Conservation (phyloP, 108 stramenopile species). For the Discostella pseudostelligera region DNA sequence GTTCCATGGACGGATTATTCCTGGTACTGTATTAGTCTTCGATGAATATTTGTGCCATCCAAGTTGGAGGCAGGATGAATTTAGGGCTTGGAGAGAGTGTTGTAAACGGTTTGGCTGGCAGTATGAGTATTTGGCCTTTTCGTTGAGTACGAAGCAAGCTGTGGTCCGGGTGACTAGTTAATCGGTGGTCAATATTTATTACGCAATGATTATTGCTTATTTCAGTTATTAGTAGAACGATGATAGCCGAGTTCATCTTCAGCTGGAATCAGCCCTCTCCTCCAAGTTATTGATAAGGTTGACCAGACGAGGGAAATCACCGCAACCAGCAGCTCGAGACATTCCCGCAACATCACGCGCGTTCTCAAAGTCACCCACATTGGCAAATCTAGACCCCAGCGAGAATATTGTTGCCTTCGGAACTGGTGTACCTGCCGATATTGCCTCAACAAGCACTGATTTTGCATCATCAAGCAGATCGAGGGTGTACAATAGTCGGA, state of each 20-base stretch:
- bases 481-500: conserved; percentile 28
- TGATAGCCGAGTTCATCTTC: too few relatives aligned
- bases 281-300: conserved; percentile 26
- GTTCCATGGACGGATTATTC: conserved; percentile 72
- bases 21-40: conserved; percentile 81
- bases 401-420: conserved; percentile 23
- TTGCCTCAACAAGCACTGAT: conserved; percentile 20
- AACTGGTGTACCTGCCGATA: conserved; percentile 9
- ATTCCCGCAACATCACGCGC: conserved; percentile 24
- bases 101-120: conserved; percentile 89
- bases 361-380: conserved; percentile 24
- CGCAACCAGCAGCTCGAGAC: conserved; percentile 29
- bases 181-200: too few relatives aligned
- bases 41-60: conserved; percentile 85
- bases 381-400: conserved; percentile 19
- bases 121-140: conserved; percentile 85
- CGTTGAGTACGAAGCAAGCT: conserved; percentile 77
- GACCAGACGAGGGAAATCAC: conserved; percentile 13
- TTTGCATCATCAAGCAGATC: conserved; percentile 32
- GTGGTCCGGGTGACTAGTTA: conserved; percentile 70
- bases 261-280: background rate
- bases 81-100: conserved; percentile 81
- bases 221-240: too few relatives aligned
- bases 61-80: conserved; percentile 85
- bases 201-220: too few relatives aligned